Conservation (phyloP, 2,329 filamentous ascomycete genomes). For the Fusarium coicis region DNA sequence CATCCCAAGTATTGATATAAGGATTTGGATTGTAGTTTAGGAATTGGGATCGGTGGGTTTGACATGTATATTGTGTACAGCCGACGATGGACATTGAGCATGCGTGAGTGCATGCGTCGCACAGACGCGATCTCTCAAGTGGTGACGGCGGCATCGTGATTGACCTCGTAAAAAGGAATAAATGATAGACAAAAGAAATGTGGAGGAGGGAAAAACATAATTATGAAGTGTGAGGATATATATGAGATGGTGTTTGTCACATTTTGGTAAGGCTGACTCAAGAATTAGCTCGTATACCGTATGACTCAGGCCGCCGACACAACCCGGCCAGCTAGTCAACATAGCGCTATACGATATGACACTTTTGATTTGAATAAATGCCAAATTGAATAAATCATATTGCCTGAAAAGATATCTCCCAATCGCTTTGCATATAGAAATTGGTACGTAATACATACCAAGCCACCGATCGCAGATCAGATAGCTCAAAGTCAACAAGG, state of each 20-base stretch:
- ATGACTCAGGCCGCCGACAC: neutral
- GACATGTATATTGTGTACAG: neutral
- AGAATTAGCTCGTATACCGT: neutral
- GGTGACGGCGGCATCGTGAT: neutral
- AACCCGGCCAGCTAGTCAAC: neutral
- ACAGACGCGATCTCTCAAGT: neutral
- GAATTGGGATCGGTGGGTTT: neutral
- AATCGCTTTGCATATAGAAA: fast-evolving
- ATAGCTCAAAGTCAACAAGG: neutral
- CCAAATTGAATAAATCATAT: neutral
- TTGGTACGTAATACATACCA: fast-evolving
- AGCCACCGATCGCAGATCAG: neutral
- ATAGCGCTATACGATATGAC: neutral
- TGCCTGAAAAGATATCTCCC: fast-evolving
- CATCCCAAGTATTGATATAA: fast-evolving
- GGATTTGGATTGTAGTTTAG: fast-evolving
- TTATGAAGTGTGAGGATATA: fast-evolving
- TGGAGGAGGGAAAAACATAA: fast-evolving
- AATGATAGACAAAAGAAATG: fast-evolving
- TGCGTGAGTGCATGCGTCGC: neutral
- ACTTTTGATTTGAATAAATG: no score
- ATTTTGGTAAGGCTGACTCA: neutral
- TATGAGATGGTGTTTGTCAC: neutral
- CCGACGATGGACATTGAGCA: neutral
- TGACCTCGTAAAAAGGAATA: fast-evolving